Evolutionary conservation across 2,329 filamentous ascomycete genomes (phyloP), one percentile per base, ranked within the genome.

Genomic region (Colletotrichum kahawae): DNA sequence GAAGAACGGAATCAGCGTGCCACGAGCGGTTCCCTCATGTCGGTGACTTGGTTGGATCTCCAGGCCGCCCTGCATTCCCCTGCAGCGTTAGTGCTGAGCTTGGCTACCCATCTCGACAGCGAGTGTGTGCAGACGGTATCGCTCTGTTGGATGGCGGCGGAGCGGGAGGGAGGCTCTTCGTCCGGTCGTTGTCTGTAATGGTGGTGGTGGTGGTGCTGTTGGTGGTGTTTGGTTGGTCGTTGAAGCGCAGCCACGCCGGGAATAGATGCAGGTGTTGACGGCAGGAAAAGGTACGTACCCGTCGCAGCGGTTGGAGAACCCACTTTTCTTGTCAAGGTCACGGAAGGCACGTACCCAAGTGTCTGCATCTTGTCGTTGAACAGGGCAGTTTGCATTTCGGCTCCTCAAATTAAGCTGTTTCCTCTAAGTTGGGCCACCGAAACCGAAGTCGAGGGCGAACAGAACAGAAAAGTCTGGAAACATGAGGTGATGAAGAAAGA

Each of bases 171-270:
- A 36, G 18, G 38, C 38, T 68, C 70, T 57, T 57, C 14, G 27
- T 31, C n/a, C 13, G 36, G 57, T 64, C 57, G 33, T 62, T 24
- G 34, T 43, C 33, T 38, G n/a, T 14, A 16, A 9, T 38, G 21
- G 31, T 57, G 18, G 34, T 18, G 18, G 34, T 18, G 24, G 29
- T 33, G n/a, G 43, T 24, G 16, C 2, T 12, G 38, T 29, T 10
- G 18, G 1, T 62, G 31, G 16, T 24, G 48, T 71, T 21, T 63
- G 72, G 62, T 71, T 75, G 63, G 72, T 51, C 34, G 38, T 72
- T 33, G 43, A 75, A 75, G 72, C 72, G 72, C 72, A 75, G 72
- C 72, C 72, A 67, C 72, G 27, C 69, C 34, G 56, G 67, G 69
- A 75, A 75, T 75, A 75, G 56, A 43, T 57, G 68, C 54, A 63